Evolutionary conservation across 495 filamentous ascomycete genomes (phyloP), one percentile per base, ranked within the genome.

Genomic region (Aspergillus heteromorphus): DNA sequence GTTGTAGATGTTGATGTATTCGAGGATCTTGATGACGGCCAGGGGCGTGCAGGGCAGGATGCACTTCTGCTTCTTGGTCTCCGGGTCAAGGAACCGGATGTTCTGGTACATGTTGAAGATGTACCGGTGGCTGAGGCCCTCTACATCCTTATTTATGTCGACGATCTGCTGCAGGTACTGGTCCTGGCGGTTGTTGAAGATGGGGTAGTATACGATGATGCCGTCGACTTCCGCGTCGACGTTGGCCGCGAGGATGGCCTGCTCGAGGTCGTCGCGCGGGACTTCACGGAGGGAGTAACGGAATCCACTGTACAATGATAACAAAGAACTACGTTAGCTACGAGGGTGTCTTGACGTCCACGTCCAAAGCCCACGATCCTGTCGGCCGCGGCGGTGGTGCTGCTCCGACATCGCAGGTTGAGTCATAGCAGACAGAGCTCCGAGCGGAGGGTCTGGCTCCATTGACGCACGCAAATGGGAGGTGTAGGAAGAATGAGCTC

Each of bases 71-170:
- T 72, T 74, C 67, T 91, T 88, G 25, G 73, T 64, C 17, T 84
- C 83, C 11, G 80, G 73, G 74, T 98, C 93, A 30, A 98, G 79
- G 75, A 90, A 97, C 47, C 93, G 89, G 63, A 93, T 82, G 73
- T 98, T 98, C 77, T 97, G 87, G 77, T 97, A 98, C 90, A 98
- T 95, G 79, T 98, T 98, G 82, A 92, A 93, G 64, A 97, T 86
- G 73, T 97, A 93, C 54, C 81, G 85, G 68, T 97, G 92, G 60
- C 85, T 91, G 49, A 98, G 85, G 19, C 93, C 93, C 64, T 98
- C 93, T 53, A 98, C 93, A 60, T 98, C 93, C 72, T 98, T 98
- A 67, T 76, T 68, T 43, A 95, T 80, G 51, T 88, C 80, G 19
- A 95, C 89, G n/a, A 95, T 87, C 73, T 97, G 90, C 73, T 97